Conservation (phyloP, 345 rosid species). For the Eutrema yunnanense region DNA sequence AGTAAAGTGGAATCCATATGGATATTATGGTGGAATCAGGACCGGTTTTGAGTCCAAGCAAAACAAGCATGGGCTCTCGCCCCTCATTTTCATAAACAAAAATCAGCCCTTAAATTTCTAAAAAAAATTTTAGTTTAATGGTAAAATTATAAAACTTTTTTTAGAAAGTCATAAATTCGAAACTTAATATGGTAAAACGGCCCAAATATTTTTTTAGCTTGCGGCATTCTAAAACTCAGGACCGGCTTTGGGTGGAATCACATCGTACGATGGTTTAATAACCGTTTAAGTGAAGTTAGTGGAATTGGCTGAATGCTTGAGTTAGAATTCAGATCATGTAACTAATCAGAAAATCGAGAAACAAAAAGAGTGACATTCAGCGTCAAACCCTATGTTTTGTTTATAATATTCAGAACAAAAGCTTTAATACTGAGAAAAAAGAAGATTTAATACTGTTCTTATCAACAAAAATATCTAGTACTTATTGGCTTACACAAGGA, state of each 20-base stretch:
- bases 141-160: too few relatives aligned
- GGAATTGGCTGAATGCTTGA: not conserved
- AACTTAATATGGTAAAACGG: too few relatives aligned
- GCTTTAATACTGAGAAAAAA: too few relatives aligned
- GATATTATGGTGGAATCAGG: not conserved
- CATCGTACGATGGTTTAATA: too few relatives aligned
- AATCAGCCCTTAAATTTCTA: too few relatives aligned
- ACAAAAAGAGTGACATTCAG: not conserved
- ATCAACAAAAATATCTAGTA: not conserved
- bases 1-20: not conserved
- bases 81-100: too few relatives aligned
- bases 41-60: too few relatives aligned
- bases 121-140: too few relatives aligned
- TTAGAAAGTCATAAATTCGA: too few relatives aligned
- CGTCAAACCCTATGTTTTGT: not conserved
- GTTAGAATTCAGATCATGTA: not conserved
- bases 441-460: not conserved
- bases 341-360: not conserved
- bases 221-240: too few relatives aligned
- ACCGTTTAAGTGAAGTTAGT: not conserved
- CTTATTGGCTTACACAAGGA: not conserved
- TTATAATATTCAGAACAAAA: not conserved
- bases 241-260: not conserved
- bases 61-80: too few relatives aligned
- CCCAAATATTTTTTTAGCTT: too few relatives aligned